phyloP scores from a whole-genome alignment of 208 protist species.

The Acanthamoeba triangularis region DNA sequence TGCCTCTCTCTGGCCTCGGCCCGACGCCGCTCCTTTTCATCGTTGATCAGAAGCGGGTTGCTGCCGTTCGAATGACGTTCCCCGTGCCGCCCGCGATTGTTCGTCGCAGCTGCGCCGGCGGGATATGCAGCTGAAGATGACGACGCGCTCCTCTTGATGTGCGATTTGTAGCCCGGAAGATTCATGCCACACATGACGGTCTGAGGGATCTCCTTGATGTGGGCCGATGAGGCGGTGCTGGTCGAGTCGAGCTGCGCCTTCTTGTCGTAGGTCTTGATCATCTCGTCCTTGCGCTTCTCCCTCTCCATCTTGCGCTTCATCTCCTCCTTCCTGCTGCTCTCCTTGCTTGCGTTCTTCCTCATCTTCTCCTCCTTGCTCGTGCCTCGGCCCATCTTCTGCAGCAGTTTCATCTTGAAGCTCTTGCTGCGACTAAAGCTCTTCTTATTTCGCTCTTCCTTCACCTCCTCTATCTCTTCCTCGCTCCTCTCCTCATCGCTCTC shows the following conservation, averaged over 20 bases:
- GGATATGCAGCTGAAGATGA: neutral
- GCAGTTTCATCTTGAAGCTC: constrained; percentile 45
- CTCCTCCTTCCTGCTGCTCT: neutral
- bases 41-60: neutral
- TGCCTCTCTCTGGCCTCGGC: neutral
- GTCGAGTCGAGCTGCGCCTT: neutral
- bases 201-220: neutral
- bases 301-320: neutral
- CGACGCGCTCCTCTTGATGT: constrained; percentile 3
- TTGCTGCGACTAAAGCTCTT: neutral
- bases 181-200: constrained; percentile 8
- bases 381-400: neutral
- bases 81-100: neutral
- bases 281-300: constrained; percentile 12
- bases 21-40: neutral
- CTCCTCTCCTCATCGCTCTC: neutral
- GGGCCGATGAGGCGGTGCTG: neutral
- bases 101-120: neutral
- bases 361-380: neutral
- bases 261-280: constrained; percentile 30
- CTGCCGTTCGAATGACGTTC: neutral
- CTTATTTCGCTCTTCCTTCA: too few relatives aligned
- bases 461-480: neutral
- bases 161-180: constrained; percentile 5
- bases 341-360: neutral